Percentiles rank a stretch among this genome's conserved stretches.
Evolutionary conservation across 306 rosid species (phyloP).

Genomic region (Vachellia pachyceras): DNA sequence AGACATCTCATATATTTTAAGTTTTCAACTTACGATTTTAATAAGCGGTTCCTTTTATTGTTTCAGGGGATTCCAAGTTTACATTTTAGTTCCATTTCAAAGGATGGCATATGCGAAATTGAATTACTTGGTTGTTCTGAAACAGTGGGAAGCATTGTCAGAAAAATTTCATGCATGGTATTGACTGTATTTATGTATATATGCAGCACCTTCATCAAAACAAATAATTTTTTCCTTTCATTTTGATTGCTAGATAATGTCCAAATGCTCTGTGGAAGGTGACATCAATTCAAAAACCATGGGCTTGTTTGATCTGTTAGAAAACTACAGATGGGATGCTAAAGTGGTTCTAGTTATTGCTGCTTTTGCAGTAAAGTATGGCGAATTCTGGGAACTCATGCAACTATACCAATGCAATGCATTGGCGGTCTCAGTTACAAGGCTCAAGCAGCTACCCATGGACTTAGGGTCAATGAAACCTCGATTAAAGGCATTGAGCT

Average conservation of each 20-base stretch:
- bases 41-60: conserved; percentile 9
- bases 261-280: conserved; percentile 48
- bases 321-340: conserved; percentile 62
- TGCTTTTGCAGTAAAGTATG: conserved; percentile 62
- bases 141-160: conserved; percentile 43
- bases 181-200: background rate
- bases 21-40: conserved; percentile 15
- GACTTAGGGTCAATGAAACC: conserved; percentile 39
- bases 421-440: conserved; percentile 52
- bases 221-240: conserved; percentile 2
- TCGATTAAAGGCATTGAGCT: conserved; percentile 52
- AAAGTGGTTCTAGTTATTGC: conserved; percentile 66
- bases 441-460: conserved; percentile 53
- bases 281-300: conserved; percentile 52
- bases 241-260: conserved; percentile 50
- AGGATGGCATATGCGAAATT: conserved; percentile 35
- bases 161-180: conserved; percentile 53
- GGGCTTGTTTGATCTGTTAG: conserved; percentile 61
- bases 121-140: conserved; percentile 47
- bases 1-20: background rate
- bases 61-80: conserved; percentile 63
- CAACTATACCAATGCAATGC: conserved; percentile 44
- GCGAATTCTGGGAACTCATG: conserved; percentile 58
- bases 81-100: conserved; percentile 40
- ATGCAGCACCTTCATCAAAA: background rate